Evolutionary conservation across 257 asterid species (phyloP).

Genomic region (Solanum chiquidenum): DNA sequence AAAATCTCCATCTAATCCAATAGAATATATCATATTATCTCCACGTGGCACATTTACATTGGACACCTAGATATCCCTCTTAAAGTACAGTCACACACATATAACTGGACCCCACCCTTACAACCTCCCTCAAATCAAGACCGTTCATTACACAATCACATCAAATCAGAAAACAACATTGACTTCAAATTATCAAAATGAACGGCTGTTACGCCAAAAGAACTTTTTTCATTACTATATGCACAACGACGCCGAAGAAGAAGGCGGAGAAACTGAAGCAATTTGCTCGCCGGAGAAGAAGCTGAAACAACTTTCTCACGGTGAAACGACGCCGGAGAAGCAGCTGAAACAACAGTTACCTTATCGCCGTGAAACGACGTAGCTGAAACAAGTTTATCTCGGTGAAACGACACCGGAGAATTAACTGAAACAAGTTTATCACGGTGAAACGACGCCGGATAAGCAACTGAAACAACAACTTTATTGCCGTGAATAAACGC

Average conservation of each 20-base stretch:
- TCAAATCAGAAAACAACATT: neutral
- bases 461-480: neutral
- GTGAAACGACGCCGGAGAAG: neutral
- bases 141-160: neutral
- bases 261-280: neutral
- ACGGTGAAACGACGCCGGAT: neutral
- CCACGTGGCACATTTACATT: constrained; percentile 1
- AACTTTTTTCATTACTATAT: neutral
- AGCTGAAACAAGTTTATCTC: neutral
- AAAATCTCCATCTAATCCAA: neutral
- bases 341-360: neutral
- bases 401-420: neutral
- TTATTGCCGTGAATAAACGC: neutral
- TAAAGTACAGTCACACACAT: neutral
- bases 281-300: neutral
- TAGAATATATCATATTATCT: constrained; percentile 5
- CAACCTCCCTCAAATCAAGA: neutral
- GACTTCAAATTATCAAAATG: neutral
- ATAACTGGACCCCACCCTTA: neutral
- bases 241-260: neutral
- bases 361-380: neutral
- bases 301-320: neutral
- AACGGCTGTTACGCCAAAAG: neutral
- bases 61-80: neutral
- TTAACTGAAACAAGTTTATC: neutral